Percentiles rank a stretch among this genome's conserved stretches.
phyloP scores from a whole-genome alignment of 129 eudicot species.

The Flaveria brownii region DNA sequence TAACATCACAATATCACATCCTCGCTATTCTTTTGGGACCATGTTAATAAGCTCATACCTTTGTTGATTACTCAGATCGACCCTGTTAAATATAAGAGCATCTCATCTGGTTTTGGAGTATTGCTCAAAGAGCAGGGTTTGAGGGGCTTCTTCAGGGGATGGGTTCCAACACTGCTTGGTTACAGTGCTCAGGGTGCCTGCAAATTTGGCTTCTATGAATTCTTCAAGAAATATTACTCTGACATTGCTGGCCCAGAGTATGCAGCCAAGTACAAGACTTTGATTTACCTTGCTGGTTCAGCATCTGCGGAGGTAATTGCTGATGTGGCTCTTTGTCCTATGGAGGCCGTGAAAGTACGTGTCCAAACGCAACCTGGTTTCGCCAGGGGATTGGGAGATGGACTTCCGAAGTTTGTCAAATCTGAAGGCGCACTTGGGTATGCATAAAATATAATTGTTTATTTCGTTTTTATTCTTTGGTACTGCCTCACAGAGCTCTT shows the following conservation, averaged over 20 bases:
- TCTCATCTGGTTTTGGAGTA: constrained; percentile 80
- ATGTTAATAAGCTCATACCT: constrained; percentile 17
- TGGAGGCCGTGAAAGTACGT: constrained; percentile 91
- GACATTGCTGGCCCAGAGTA: constrained; percentile 85
- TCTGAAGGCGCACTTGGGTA: constrained; percentile 92
- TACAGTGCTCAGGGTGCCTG: constrained; percentile 96
- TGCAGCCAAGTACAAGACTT: constrained; percentile 82
- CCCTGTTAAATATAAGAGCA: constrained; percentile 81
- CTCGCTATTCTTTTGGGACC: background rate
- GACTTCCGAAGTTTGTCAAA: constrained; percentile 76
- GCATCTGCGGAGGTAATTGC: constrained; percentile 95
- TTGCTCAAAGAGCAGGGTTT: constrained; percentile 76
- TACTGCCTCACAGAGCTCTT: background rate
- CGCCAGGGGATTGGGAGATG: constrained; percentile 86
- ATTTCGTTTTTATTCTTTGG: background rate
- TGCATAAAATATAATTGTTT: background rate
- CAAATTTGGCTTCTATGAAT: constrained; percentile 89
- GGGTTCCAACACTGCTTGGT: constrained; percentile 83
- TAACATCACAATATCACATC: too few species aligned
- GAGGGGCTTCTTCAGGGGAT: constrained; percentile 78
- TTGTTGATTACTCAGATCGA: constrained; percentile 52
- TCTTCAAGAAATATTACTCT: constrained; percentile 89
- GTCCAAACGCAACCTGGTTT: constrained; percentile 95
- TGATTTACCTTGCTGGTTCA: constrained; percentile 86
- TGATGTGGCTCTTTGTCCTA: constrained; percentile 80